A percentile compares a stretch with the other conserved stretches of the same genome.
Conservation (phyloP, 1,284 basidiomycete genomes). For the Cystobasidiaceae sp. region DNA sequence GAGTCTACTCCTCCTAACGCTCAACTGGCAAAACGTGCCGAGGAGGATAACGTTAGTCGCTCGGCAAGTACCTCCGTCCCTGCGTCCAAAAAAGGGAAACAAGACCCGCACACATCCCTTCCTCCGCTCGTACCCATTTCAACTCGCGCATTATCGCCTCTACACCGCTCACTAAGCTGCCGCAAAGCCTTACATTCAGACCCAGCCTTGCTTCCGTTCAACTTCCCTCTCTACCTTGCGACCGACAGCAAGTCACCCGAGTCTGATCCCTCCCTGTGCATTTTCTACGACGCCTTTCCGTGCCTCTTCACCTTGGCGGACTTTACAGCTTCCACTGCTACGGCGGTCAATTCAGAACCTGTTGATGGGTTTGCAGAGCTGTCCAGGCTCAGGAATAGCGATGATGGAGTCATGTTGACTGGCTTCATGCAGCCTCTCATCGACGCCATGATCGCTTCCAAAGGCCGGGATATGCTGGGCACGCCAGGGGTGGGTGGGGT, state of each 20-base stretch:
- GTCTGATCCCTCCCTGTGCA: slow-evolving; percentile 51
- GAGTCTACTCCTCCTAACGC: too few relatives aligned
- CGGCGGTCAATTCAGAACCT: slow-evolving; percentile 23
- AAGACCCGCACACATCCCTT: slow-evolving; percentile 33
- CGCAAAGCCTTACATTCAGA: slow-evolving; percentile 36
- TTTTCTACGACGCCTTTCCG: slow-evolving; percentile 60
- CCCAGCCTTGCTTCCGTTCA: slow-evolving; percentile 50
- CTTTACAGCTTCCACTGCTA: slow-evolving; percentile 47
- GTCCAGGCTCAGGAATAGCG: slow-evolving; percentile 51
- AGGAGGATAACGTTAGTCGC: too few relatives aligned
- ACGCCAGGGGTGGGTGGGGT: slow-evolving; percentile 51
- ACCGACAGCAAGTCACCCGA: slow-evolving; percentile 55
- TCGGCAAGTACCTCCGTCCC: too few relatives aligned
- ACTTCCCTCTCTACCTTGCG: slow-evolving; percentile 63
- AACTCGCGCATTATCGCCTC: slow-evolving; percentile 26
- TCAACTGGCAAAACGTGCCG: too few relatives aligned
- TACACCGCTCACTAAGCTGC: slow-evolving; percentile 40
- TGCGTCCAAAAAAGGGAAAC: too few relatives aligned
- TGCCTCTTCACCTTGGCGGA: slow-evolving; percentile 63
- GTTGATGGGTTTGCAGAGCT: slow-evolving; percentile 47
- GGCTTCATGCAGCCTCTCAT: slow-evolving; percentile 59
- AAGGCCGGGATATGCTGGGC: slow-evolving; percentile 57
- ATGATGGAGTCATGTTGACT: slow-evolving; percentile 56
- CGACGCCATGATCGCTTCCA: slow-evolving; percentile 62
- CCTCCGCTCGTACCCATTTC: slow-evolving; percentile 23